Conservation (phyloP, 2,329 filamentous ascomycete species). For the Byssoonygena ceratinophila region DNA sequence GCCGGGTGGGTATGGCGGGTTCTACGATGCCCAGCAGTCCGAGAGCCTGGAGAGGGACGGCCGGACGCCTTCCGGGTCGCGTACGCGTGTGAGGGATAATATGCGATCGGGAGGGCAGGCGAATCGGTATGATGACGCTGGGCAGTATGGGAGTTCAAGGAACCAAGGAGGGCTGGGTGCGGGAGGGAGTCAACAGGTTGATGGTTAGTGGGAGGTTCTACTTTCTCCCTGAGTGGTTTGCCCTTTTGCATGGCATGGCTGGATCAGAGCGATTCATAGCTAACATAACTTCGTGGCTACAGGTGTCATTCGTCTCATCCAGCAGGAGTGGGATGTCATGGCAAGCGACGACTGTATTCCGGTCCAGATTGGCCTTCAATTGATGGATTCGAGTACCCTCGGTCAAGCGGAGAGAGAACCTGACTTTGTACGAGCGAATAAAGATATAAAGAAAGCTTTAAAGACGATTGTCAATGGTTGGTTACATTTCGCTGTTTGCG, state of each 20-base stretch:
- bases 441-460: constrained; percentile 80
- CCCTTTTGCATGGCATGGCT: not conserved
- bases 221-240: not conserved
- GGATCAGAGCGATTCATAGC: not conserved
- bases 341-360: constrained; percentile 78
- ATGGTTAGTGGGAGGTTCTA: constrained; percentile 9
- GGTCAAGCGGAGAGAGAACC: constrained; percentile 80
- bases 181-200: constrained; percentile 8
- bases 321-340: constrained; percentile 86
- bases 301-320: constrained; percentile 69
- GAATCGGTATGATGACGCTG: constrained; percentile 1
- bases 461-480: constrained; percentile 79
- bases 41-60: constrained; percentile 26
- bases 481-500: constrained; percentile 13
- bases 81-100: constrained; percentile 22
- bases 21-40: constrained; percentile 24
- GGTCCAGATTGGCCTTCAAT: constrained; percentile 84
- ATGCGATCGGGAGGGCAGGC: not conserved
- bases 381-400: constrained; percentile 88
- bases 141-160: not conserved
- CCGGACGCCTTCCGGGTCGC: constrained; percentile 24
- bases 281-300: constrained; percentile 8
- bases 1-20: constrained; percentile 38
- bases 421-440: constrained; percentile 72
- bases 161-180: not conserved